Evolutionary conservation across 2,329 filamentous ascomycete genomes (phyloP).

Genomic region (Fusarium veterinarium): DNA sequence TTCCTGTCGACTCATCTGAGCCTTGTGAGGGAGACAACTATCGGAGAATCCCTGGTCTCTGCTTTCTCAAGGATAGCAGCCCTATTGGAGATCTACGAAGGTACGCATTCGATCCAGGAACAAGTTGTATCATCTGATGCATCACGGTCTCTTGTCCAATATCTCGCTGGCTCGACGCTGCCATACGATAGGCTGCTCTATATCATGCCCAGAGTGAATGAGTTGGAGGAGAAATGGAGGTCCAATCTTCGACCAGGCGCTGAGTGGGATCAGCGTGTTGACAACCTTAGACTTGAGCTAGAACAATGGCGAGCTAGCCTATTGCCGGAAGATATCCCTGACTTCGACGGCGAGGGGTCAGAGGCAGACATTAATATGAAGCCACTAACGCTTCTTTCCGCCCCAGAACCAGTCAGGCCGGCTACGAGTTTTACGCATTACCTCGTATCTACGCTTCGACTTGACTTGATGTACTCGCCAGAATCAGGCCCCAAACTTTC

Average conservation of each 20-base stretch:
- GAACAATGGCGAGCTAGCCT: slow-evolving; percentile 23
- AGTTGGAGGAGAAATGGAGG: slow-evolving; percentile 34
- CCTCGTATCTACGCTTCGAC: slow-evolving; percentile 15
- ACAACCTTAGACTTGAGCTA: slow-evolving; percentile 4
- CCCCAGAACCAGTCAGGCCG: slow-evolving; percentile 23
- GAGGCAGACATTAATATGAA: neutral
- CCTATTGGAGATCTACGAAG: slow-evolving; percentile 34
- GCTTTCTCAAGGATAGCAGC: slow-evolving; percentile 32
- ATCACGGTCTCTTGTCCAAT: slow-evolving; percentile 1
- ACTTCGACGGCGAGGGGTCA: neutral
- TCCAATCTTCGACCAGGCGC: neutral
- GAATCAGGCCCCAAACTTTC: neutral
- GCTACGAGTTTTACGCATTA: slow-evolving; percentile 32
- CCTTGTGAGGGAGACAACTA: neutral
- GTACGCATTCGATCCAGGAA: slow-evolving; percentile 19
- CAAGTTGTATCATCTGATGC: slow-evolving; percentile 6
- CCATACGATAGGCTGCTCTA: slow-evolving; percentile 24
- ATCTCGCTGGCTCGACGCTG: neutral
- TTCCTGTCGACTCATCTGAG: slow-evolving; percentile 18
- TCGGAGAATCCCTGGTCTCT: slow-evolving; percentile 25
- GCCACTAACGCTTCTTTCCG: neutral
- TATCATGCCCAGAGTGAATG: slow-evolving; percentile 22
- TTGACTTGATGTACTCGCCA: slow-evolving; percentile 29
- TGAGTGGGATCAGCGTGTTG: slow-evolving; percentile 12
- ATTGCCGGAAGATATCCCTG: neutral